A percentile compares a stretch with the other conserved stretches of the same genome.
Evolutionary conservation across 2,329 filamentous ascomycete genomes (phyloP).

Genomic region (Fusarium albosuccineum): DNA sequence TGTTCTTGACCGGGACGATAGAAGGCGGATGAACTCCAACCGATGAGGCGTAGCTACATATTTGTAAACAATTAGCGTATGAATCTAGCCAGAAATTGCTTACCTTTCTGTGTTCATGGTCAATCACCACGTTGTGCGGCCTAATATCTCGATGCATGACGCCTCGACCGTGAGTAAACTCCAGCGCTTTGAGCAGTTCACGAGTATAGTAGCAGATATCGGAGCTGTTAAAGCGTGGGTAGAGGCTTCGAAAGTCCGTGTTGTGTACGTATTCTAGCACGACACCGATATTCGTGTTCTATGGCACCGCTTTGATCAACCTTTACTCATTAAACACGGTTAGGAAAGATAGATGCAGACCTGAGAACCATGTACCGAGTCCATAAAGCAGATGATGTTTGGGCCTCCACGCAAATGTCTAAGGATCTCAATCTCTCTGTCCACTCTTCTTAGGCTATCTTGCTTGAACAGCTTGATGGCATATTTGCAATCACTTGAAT

Average conservation of each 20-base stretch:
- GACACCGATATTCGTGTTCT: conserved; percentile 20
- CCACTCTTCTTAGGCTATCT: conserved; percentile 1
- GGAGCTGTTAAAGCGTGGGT: background rate
- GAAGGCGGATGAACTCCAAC: conserved; percentile 22
- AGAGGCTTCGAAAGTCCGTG: conserved; percentile 11
- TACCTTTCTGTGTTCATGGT: conserved; percentile 9
- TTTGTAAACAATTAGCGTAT: background rate
- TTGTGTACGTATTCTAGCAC: conserved; percentile 23
- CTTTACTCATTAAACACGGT: background rate
- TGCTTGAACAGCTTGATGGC: conserved; percentile 30
- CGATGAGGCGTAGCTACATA: conserved; percentile 19
- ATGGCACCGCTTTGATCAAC: fast-evolving
- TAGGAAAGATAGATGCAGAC: background rate
- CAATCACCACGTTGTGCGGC: conserved; percentile 24
- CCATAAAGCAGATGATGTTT: conserved; percentile 9
- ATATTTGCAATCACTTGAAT: background rate
- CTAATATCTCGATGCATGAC: conserved; percentile 25
- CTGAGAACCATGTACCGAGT: conserved; percentile 20
- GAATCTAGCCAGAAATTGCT: fast-evolving
- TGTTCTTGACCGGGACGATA: background rate
- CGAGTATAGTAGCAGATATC: conserved; percentile 21
- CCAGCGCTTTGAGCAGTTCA: conserved; percentile 14
- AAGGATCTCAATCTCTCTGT: conserved; percentile 14
- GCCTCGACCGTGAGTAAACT: conserved; percentile 13
- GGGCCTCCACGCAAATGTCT: background rate